Evolutionary conservation across 306 rosid species (phyloP).

Genomic region (Boehmeria nivea): DNA sequence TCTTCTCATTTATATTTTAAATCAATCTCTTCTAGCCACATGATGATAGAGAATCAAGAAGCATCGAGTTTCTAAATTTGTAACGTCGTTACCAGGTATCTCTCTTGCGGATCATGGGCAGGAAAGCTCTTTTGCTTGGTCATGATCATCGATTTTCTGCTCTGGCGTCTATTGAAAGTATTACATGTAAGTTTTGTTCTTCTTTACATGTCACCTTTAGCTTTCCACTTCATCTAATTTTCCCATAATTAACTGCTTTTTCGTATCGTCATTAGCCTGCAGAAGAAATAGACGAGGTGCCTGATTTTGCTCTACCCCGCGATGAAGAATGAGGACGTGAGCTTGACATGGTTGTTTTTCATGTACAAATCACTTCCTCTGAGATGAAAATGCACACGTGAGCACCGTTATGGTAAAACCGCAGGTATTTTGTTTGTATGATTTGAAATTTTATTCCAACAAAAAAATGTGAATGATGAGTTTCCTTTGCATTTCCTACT

Average conservation of each 20-base stretch:
- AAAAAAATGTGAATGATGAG: too few relatives aligned
- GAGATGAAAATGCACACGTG: too few relatives aligned
- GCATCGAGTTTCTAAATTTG: constrained; percentile 13
- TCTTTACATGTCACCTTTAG: constrained; percentile 4
- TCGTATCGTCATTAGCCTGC: constrained; percentile 42
- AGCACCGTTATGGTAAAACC: neutral
- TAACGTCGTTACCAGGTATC: too few relatives aligned
- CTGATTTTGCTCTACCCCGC: constrained; percentile 36
- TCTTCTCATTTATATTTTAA: too few relatives aligned
- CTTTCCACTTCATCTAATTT: constrained; percentile 3
- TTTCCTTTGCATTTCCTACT: too few relatives aligned
- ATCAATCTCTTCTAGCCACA: too few relatives aligned
- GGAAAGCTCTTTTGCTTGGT: constrained; percentile 88
- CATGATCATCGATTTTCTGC: constrained; percentile 70
- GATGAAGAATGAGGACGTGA: constrained; percentile 16
- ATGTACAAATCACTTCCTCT: too few relatives aligned
- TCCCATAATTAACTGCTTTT: too few relatives aligned
- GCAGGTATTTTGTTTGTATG: too few relatives aligned
- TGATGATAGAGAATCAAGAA: neutral
- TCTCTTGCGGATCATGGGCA: constrained; percentile 81
- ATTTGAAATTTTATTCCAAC: too few relatives aligned
- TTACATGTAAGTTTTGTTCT: constrained; percentile 48
- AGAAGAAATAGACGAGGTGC: constrained; percentile 59
- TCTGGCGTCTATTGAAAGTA: constrained; percentile 64
- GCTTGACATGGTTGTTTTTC: constrained; percentile 4